These are phyloP conservation scores for Coix lacrymajobi DNA, from an alignment of 176 grass and related monocot species.

Conservation along the genomic window DNA sequence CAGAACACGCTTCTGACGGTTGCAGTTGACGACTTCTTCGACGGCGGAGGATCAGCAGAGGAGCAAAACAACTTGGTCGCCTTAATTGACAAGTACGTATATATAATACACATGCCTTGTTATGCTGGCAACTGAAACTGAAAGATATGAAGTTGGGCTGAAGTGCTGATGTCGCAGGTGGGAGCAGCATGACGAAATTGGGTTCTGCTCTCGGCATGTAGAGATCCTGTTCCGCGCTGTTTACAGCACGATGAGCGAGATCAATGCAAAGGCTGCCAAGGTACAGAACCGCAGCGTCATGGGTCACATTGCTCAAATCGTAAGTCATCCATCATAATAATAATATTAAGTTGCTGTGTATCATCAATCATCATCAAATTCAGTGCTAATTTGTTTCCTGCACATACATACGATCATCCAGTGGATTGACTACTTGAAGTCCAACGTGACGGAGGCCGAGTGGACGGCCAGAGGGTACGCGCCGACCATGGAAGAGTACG, in stretches of 20 bases:
- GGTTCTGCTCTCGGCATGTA: background rate
- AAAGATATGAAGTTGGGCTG: background rate
- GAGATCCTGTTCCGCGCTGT: background rate
- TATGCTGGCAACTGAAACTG: too few species aligned
- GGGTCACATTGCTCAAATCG: background rate
- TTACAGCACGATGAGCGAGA: background rate
- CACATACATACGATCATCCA: too few species aligned
- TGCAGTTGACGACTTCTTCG: too few species aligned
- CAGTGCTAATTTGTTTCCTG: too few species aligned
- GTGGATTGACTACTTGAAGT: background rate
- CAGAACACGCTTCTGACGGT: too few species aligned
- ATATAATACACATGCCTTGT: too few species aligned
- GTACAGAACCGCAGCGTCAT: background rate
- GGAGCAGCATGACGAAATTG: background rate
- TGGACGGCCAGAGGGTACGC: background rate
- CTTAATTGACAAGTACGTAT: background rate
- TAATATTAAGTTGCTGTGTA: too few species aligned
- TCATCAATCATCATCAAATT: too few species aligned
- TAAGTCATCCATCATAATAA: too few species aligned
- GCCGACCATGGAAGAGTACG: constrained; percentile 9
- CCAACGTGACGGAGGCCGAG: background rate
- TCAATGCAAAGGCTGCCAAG: background rate
- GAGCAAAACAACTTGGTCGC: background rate
- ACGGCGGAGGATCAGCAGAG: background rate
- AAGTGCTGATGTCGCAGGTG: too few species aligned